Evolutionary conservation across 306 rosid species (phyloP).

Genomic region (Cyclanthera cordifolia): DNA sequence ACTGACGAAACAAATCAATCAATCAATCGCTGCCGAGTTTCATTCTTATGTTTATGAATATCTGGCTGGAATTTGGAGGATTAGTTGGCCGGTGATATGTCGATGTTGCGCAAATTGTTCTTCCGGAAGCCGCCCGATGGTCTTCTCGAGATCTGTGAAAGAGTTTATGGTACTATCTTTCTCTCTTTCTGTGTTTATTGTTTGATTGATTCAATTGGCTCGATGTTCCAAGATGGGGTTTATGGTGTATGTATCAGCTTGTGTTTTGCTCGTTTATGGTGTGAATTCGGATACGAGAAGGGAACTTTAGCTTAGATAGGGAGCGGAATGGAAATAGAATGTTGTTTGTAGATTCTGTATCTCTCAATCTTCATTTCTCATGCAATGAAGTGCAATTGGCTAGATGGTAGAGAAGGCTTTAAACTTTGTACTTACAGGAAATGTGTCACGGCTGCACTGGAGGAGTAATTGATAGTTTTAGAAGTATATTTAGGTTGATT

Average conservation of each 20-base stretch:
- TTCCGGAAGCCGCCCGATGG: constrained; percentile 91
- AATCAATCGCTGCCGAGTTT: neutral
- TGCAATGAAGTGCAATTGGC: neutral
- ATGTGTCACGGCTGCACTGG: neutral
- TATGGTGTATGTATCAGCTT: neutral
- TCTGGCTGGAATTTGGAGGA: neutral
- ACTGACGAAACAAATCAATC: neutral
- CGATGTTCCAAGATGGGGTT: neutral
- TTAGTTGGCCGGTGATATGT: constrained; percentile 26
- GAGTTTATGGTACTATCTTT: constrained; percentile 56
- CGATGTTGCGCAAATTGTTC: constrained; percentile 76
- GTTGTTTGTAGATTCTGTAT: neutral
- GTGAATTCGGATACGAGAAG: neutral
- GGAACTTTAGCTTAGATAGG: neutral
- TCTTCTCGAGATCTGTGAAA: constrained; percentile 72
- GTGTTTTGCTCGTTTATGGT: neutral
- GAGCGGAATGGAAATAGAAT: neutral
- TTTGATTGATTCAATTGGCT: neutral
- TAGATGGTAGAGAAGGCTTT: neutral
- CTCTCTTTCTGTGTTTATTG: neutral
- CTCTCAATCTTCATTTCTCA: neutral
- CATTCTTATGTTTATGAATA: neutral
- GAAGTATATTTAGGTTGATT: neutral
- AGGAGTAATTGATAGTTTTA: neutral
- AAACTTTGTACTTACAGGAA: neutral